A percentile compares a stretch with the other conserved stretches of the same genome.
These are phyloP conservation scores for Alternaria arborescens DNA, from an alignment of 2,329 filamentous ascomycete species.

Conservation along the genomic window DNA sequence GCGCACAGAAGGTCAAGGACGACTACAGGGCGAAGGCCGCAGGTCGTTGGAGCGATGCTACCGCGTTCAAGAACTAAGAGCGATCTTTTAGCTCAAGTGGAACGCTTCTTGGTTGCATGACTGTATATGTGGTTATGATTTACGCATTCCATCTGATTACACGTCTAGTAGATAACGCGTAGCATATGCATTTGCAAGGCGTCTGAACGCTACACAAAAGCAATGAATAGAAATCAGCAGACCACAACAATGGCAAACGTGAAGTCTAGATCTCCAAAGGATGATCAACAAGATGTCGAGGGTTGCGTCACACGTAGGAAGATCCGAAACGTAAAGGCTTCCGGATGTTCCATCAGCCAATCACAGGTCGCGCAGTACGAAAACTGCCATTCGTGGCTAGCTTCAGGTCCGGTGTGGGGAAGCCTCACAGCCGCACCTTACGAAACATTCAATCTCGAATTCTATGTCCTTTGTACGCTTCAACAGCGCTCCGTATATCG, in stretches of 20 bases:
- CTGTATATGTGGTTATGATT: slow-evolving; percentile 4
- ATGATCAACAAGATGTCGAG: neutral
- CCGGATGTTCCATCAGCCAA: slow-evolving; percentile 14
- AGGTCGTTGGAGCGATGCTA: slow-evolving; percentile 52
- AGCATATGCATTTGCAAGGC: slow-evolving; percentile 15
- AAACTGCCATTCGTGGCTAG: slow-evolving; percentile 20
- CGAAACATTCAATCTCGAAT: slow-evolving; percentile 10
- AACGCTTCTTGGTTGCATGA: neutral
- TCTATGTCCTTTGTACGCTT: slow-evolving; percentile 12
- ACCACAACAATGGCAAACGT: neutral
- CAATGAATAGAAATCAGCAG: slow-evolving; percentile 13
- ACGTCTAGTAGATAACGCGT: slow-evolving; percentile 7
- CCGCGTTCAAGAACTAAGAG: slow-evolving; percentile 39
- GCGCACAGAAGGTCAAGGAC: slow-evolving; percentile 58
- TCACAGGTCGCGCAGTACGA: slow-evolving; percentile 27
- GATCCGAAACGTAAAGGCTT: slow-evolving; percentile 2
- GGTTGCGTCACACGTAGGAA: slow-evolving; percentile 3
- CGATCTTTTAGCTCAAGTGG: neutral
- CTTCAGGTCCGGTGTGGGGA: slow-evolving; percentile 14
- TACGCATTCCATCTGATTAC: slow-evolving; percentile 8
- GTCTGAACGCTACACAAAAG: slow-evolving; percentile 11
- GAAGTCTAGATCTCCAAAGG: neutral
- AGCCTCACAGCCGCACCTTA: slow-evolving; percentile 21
- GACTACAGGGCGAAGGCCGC: slow-evolving; percentile 56
- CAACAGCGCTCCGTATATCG: slow-evolving; percentile 14